These are phyloP conservation scores for Rhodotorula sp. DNA, from an alignment of 1,284 basidiomycete genomes.

Conservation along the genomic window DNA sequence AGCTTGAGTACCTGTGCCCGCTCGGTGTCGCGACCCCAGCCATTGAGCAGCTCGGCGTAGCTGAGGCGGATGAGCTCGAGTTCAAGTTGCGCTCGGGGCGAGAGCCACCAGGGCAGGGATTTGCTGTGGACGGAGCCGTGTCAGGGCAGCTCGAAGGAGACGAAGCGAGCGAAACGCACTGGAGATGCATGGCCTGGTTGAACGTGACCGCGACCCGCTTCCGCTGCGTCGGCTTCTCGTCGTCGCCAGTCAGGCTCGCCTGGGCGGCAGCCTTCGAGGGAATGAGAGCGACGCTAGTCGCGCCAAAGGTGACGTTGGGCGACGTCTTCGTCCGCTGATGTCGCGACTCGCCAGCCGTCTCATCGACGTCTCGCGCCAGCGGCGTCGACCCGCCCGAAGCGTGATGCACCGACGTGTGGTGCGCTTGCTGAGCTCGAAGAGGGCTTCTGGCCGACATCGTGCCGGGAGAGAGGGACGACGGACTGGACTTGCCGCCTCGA, in stretches of 20 bases:
- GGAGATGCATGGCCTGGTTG: not conserved
- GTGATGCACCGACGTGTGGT: slow-evolving; percentile 8
- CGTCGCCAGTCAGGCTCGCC: not conserved
- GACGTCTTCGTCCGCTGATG: slow-evolving; percentile 9
- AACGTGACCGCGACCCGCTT: slow-evolving; percentile 15
- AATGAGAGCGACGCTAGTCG: slow-evolving; percentile 32
- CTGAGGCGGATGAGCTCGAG: slow-evolving; percentile 35
- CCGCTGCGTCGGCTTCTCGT: slow-evolving; percentile 2
- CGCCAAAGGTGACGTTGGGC: slow-evolving; percentile 35
- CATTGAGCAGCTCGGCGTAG: slow-evolving; percentile 39
- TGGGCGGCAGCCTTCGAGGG: slow-evolving; percentile 9
- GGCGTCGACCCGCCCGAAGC: not conserved
- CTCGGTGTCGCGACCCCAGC: slow-evolving; percentile 31
- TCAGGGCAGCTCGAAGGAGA: not conserved
- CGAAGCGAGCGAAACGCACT: slow-evolving; percentile 3
- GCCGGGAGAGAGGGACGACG: slow-evolving; percentile 9
- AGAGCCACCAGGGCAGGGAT: slow-evolving; percentile 33
- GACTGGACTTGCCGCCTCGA: slow-evolving; percentile 1
- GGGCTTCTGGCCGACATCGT: not conserved
- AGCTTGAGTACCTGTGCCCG: slow-evolving; percentile 36
- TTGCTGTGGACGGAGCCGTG: not conserved
- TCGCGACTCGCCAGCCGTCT: not conserved
- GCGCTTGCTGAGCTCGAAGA: slow-evolving; percentile 2
- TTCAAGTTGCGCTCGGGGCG: slow-evolving; percentile 30
- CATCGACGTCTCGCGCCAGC: slow-evolving; percentile 7